Evolutionary conservation across 179 eudicot genomes (phyloP).

Genomic region (Beta macrorhiza): DNA sequence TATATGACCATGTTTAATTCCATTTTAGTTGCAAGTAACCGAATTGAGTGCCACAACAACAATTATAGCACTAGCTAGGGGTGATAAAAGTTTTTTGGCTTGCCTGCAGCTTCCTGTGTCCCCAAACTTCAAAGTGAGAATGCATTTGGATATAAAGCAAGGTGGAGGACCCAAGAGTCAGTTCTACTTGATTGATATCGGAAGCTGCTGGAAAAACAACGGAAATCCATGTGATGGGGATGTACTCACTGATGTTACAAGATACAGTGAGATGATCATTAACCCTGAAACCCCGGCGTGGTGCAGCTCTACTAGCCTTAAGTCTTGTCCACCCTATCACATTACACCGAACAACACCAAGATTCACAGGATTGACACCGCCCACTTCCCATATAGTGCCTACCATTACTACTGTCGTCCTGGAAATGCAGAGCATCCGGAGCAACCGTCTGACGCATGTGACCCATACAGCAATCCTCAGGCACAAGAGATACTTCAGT

Average conservation of each 20-base stretch:
- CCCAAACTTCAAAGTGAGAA: constrained; percentile 57
- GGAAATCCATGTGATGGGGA: constrained; percentile 68
- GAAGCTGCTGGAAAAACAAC: constrained; percentile 79
- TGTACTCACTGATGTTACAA: constrained; percentile 58
- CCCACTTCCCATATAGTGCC: constrained; percentile 58
- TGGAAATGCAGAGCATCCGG: constrained; percentile 56
- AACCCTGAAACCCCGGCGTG: constrained; percentile 56
- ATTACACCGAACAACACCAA: constrained; percentile 47
- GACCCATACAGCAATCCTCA: constrained; percentile 84
- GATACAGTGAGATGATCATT: constrained; percentile 75
- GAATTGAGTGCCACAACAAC: not conserved
- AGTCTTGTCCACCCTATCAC: constrained; percentile 66
- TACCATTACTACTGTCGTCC: constrained; percentile 76
- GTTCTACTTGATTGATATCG: constrained; percentile 65
- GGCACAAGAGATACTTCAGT: constrained; percentile 65
- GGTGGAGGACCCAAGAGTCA: constrained; percentile 80
- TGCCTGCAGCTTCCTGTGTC: constrained; percentile 53
- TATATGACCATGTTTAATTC: too few species aligned
- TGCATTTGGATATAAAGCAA: constrained; percentile 55
- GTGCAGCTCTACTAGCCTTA: constrained; percentile 47
- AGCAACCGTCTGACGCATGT: constrained; percentile 44
- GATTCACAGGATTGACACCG: constrained; percentile 52
- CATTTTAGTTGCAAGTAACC: not conserved
- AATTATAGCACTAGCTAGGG: too few species aligned
- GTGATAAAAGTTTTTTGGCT: not conserved